Evolutionary conservation across 257 asterid species (phyloP).

Genomic region (Scutellaria baicalensis): DNA sequence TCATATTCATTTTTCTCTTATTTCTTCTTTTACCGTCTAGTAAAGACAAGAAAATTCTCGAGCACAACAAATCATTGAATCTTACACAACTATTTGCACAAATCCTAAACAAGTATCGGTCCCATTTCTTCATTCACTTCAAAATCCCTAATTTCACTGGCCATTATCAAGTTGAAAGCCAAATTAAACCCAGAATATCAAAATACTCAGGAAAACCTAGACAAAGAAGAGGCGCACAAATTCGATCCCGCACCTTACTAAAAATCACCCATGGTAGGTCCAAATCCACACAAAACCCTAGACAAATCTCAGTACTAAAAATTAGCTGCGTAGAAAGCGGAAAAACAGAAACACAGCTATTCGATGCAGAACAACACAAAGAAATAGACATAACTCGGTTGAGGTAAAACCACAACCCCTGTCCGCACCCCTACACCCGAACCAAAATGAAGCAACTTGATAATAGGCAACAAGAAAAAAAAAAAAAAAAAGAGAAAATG

Average conservation of each 20-base stretch:
- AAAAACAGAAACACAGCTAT: not conserved
- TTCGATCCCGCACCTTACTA: not conserved
- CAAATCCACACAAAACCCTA: slow-evolving; percentile 16
- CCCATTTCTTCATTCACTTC: not conserved
- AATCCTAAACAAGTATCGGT: not conserved
- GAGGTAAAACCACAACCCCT: slow-evolving; percentile 2
- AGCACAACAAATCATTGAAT: not conserved
- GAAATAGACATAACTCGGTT: not conserved
- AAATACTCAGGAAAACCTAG: not conserved
- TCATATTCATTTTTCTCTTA: not conserved
- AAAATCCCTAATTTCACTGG: not conserved
- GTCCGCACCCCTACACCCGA: too few relatives aligned
- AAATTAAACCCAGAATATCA: not conserved
- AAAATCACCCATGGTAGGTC: not conserved
- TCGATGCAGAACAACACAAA: not conserved
- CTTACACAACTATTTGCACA: not conserved
- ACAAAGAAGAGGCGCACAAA: not conserved
- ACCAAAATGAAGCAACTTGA: not conserved
- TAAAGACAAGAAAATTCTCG: not conserved
- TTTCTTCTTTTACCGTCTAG: not conserved
- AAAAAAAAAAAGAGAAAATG: too few relatives aligned
- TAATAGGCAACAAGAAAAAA: not conserved
- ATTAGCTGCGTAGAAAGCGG: not conserved
- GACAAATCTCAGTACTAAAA: not conserved
- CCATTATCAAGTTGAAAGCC: not conserved